Percentiles rank a stretch among this genome's conserved stretches.
Conservation (phyloP, 306 rosid genomes). For the Prunus dulcis region DNA sequence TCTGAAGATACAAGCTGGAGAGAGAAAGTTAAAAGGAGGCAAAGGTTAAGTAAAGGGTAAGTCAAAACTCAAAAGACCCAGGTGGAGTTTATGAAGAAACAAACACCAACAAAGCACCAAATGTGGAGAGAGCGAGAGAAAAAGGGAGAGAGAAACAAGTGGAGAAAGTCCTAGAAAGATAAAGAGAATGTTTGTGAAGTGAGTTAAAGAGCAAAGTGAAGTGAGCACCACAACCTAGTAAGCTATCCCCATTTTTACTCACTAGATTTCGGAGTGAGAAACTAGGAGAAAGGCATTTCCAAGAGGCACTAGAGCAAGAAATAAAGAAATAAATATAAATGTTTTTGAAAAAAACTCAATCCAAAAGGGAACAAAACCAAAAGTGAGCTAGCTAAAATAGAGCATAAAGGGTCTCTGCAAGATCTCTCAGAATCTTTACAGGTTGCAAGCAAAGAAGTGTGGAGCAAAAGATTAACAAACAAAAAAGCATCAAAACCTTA, state of each 20-base stretch:
- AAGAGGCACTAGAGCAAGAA: no score
- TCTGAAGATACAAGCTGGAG: conserved; percentile 9
- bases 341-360: background rate
- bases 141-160: background rate
- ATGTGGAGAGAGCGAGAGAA: background rate
- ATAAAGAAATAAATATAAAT: background rate
- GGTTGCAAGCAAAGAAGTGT: conserved; percentile 58
- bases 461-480: conserved; percentile 54
- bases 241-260: conserved; percentile 6
- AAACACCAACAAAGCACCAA: conserved; percentile 21
- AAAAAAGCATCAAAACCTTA: conserved; percentile 35
- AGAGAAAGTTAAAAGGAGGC: conserved; percentile 6
- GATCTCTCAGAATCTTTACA: conserved; percentile 50
- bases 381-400: conserved; percentile 30
- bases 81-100: conserved; percentile 17
- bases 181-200: background rate
- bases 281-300: conserved; percentile 17
- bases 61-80: conserved; percentile 5
- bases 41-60: background rate
- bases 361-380: background rate
- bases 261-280: conserved; percentile 18
- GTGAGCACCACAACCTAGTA: background rate
- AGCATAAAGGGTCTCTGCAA: conserved; percentile 39
- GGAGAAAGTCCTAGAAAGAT: background rate
- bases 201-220: background rate